Evolutionary conservation across 805 yeast genomes (phyloP).

Genomic region (Candida patagonica): DNA sequence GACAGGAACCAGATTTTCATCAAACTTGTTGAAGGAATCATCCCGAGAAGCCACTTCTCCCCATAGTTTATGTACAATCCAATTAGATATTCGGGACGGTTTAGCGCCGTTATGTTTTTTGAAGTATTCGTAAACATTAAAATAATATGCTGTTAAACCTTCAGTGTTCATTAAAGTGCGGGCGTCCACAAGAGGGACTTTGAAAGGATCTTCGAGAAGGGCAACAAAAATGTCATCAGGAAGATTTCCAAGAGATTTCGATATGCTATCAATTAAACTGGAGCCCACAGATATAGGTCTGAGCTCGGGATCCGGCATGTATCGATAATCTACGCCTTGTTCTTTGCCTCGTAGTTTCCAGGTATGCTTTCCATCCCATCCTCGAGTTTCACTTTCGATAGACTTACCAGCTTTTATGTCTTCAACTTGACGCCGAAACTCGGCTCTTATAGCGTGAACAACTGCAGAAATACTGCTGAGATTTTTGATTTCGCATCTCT

Average conservation of each 20-base stretch:
- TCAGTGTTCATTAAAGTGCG: slow-evolving; percentile 49
- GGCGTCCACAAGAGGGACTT: slow-evolving; percentile 64
- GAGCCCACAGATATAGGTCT: slow-evolving; percentile 45
- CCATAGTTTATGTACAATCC: slow-evolving; percentile 74
- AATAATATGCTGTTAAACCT: slow-evolving; percentile 45
- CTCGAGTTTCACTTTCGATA: slow-evolving; percentile 62
- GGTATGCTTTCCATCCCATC: slow-evolving; percentile 81
- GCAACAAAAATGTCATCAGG: slow-evolving; percentile 50
- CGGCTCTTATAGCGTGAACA: slow-evolving; percentile 59
- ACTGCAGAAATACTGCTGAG: slow-evolving; percentile 79
- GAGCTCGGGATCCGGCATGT: slow-evolving; percentile 90
- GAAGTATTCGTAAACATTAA: slow-evolving; percentile 31
- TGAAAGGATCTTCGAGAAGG: slow-evolving; percentile 42
- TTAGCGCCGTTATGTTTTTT: slow-evolving; percentile 17
- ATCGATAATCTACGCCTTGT: slow-evolving; percentile 75
- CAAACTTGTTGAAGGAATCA: slow-evolving; percentile 29
- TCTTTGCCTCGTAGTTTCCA: slow-evolving; percentile 67
- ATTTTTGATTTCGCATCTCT: slow-evolving; percentile 83
- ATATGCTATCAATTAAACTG: slow-evolving; percentile 35
- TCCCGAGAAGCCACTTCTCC: slow-evolving; percentile 49
- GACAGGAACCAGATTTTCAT: slow-evolving; percentile 30
- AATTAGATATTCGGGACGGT: slow-evolving; percentile 46
- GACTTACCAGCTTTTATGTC: slow-evolving; percentile 34
- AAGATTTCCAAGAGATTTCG: slow-evolving; percentile 36
- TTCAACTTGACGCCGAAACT: slow-evolving; percentile 58